phyloP scores from a whole-genome alignment of 257 asterid genomes.

The Dorcoceras hygrometricum region DNA sequence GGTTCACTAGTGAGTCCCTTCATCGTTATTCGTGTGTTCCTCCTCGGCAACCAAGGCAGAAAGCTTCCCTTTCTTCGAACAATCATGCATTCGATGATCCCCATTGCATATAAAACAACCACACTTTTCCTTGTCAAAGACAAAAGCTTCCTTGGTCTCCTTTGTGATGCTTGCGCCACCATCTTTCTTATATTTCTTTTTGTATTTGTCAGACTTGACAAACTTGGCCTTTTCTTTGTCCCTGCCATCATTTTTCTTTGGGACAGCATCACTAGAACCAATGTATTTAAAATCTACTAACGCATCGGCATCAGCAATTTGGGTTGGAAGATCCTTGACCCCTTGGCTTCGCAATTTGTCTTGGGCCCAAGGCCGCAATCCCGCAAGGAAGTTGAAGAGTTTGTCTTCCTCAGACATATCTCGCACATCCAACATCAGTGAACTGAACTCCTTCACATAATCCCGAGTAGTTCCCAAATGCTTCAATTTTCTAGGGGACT shows the following conservation, averaged over 20 bases:
- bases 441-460: conserved; percentile 5
- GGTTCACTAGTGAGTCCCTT: not conserved
- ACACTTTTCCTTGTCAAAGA: no score
- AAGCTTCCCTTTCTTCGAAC: not conserved
- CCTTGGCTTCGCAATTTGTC: not conserved
- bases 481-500: conserved; percentile 5
- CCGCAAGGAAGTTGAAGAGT: not conserved
- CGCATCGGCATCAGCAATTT: not conserved
- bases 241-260: no score
- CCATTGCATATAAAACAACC: not conserved
- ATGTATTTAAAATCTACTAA: not conserved
- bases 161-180: not conserved
- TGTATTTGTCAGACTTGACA: not conserved
- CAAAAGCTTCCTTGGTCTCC: not conserved
- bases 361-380: not conserved
- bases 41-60: not conserved
- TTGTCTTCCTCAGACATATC: conserved; percentile 11
- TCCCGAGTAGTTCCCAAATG: not conserved
- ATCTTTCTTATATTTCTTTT: no score
- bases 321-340: not conserved
- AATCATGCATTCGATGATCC: not conserved
- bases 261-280: not conserved
- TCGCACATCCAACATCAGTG: not conserved
- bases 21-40: not conserved
- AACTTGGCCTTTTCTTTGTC: not conserved